Conservation (phyloP, 2,329 filamentous ascomycete species). For the Penicillium sp. region DNA sequence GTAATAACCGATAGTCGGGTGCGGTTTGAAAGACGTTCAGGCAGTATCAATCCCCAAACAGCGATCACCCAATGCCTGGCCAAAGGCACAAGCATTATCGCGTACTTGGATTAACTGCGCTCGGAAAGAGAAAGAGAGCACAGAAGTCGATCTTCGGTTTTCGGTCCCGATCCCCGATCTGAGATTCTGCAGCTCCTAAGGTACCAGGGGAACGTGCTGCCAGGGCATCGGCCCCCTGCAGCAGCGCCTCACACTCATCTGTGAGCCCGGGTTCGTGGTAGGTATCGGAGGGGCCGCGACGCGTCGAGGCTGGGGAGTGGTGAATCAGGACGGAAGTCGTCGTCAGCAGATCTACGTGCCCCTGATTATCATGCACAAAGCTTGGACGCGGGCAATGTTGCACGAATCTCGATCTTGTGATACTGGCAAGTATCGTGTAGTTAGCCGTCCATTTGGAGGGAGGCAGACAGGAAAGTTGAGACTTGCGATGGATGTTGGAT, state of each 20-base stretch:
- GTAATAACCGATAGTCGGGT: too few relatives aligned
- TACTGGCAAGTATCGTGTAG: too few relatives aligned
- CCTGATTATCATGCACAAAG: conserved; percentile 11
- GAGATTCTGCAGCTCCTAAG: neutral
- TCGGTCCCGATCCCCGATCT: neutral
- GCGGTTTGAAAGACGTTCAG: too few relatives aligned
- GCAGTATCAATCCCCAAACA: too few relatives aligned
- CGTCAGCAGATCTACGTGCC: conserved; percentile 11
- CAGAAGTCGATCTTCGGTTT: too few relatives aligned
- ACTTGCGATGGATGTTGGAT: too few relatives aligned
- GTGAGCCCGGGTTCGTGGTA: conserved; percentile 7
- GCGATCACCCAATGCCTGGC: too few relatives aligned
- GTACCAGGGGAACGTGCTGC: conserved; percentile 1
- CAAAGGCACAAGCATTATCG: too few relatives aligned
- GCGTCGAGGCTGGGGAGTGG: conserved; percentile 4
- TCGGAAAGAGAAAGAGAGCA: too few relatives aligned
- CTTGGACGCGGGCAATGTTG: neutral
- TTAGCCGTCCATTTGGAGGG: too few relatives aligned
- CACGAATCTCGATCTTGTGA: conserved; percentile 1
- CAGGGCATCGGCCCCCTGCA: conserved; percentile 9
- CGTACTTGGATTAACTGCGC: too few relatives aligned
- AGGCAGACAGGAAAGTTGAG: too few relatives aligned
- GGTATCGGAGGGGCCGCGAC: neutral
- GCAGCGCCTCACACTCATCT: neutral
- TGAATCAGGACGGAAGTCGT: conserved; percentile 5